phyloP scores from a whole-genome alignment of 768 basidiomycete genomes.

The Pleurotus giganteus region DNA sequence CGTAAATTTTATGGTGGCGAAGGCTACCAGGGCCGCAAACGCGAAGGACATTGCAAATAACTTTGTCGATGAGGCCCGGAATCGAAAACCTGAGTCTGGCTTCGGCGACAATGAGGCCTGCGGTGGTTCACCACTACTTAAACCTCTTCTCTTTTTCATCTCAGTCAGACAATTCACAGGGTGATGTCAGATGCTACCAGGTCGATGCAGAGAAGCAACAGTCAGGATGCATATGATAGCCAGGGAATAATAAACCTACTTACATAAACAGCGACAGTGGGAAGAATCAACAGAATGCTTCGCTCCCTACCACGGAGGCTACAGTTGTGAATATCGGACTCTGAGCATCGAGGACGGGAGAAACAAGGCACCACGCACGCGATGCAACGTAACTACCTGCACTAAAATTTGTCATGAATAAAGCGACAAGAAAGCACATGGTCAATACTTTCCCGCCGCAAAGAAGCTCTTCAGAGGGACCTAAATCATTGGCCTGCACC shows the following conservation, averaged over 20 bases:
- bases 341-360: too few species aligned
- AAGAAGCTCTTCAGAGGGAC: too few species aligned
- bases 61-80: not conserved
- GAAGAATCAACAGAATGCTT: not conserved
- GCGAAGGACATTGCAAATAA: slow-evolving; percentile 2
- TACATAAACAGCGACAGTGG: not conserved
- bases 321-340: too few species aligned
- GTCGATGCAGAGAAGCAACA: not conserved
- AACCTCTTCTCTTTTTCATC: not conserved
- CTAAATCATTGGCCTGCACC: too few species aligned
- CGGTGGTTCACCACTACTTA: not conserved
- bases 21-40: not conserved
- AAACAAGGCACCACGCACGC: too few species aligned
- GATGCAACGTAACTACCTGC: too few species aligned
- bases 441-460: too few species aligned
- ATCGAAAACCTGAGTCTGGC: not conserved
- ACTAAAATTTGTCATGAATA: too few species aligned
- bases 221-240: not conserved
- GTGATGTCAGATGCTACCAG: not conserved
- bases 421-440: too few species aligned
- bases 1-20: slow-evolving; percentile 5
- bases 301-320: too few species aligned
- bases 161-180: not conserved
- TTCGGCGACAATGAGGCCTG: not conserved
- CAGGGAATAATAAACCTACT: not conserved